A percentile compares a stretch with the other conserved stretches of the same genome.
Conservation (phyloP, 164 flowering plant species). For the Cinnamomum micranthum region DNA sequence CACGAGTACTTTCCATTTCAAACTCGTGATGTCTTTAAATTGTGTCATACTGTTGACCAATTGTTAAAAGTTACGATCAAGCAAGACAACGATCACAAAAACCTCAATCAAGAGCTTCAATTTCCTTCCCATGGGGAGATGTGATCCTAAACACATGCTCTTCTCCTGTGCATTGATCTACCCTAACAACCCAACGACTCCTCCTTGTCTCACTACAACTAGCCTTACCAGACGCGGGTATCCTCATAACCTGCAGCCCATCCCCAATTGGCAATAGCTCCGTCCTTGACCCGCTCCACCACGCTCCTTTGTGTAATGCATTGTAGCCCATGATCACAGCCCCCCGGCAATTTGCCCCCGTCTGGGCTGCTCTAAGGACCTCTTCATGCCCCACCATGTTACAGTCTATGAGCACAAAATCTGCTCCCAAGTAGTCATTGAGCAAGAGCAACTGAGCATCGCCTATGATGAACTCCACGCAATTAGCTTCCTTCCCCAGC, state of each 20-base stretch:
- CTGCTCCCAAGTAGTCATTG: slow-evolving; percentile 44
- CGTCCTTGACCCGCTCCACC: slow-evolving; percentile 44
- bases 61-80: no score
- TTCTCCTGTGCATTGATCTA: slow-evolving; percentile 78
- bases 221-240: slow-evolving; percentile 14
- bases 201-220: slow-evolving; percentile 22
- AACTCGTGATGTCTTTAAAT: not conserved
- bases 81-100: no score
- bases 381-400: slow-evolving; percentile 47
- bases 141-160: slow-evolving; percentile 76
- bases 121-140: slow-evolving; percentile 17
- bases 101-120: not conserved
- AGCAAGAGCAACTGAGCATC: slow-evolving; percentile 39
- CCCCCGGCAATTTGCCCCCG: slow-evolving; percentile 18
- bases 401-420: slow-evolving; percentile 71
- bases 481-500: slow-evolving; percentile 31
- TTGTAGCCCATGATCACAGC: slow-evolving; percentile 56
- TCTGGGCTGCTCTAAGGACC: slow-evolving; percentile 33
- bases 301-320: slow-evolving; percentile 48
- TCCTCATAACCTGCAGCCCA: slow-evolving; percentile 56
- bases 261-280: slow-evolving; percentile 76
- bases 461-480: slow-evolving; percentile 54
- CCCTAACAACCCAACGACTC: slow-evolving; percentile 68
- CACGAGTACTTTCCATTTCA: not conserved
- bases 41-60: not conserved